Evolutionary conservation across 768 basidiomycete genomes (phyloP).

Genomic region (Agaricus sinodeliciosus): DNA sequence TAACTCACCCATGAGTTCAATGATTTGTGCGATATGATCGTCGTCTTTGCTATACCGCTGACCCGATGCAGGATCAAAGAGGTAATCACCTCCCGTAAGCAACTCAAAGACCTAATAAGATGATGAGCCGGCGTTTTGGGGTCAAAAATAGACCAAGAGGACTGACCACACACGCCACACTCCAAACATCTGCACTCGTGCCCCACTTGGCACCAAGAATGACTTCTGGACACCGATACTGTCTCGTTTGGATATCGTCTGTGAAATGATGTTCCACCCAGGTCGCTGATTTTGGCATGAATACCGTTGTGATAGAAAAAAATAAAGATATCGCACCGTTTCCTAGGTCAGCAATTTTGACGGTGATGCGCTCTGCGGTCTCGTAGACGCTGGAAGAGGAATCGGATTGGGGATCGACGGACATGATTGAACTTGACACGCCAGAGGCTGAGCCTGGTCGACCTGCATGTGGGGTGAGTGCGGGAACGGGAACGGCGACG

Average conservation of each 20-base stretch:
- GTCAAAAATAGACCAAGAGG: neutral
- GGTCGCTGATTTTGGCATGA: conserved; percentile 42
- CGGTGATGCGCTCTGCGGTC: conserved; percentile 62
- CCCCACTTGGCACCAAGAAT: conserved; percentile 97
- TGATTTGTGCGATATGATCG: conserved; percentile 96
- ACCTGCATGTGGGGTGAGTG: neutral
- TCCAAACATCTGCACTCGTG: conserved; percentile 94
- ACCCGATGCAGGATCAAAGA: conserved; percentile 95
- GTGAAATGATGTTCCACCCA: conserved; percentile 97
- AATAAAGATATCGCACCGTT: conserved; percentile 53
- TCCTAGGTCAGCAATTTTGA: conserved; percentile 98
- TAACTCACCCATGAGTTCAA: conserved; percentile 91
- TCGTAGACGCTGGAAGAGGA: conserved; percentile 15
- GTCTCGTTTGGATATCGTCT: conserved; percentile 96
- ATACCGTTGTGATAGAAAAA: neutral
- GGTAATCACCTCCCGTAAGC: conserved; percentile 93
- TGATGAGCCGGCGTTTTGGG: neutral
- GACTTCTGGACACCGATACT: conserved; percentile 96
- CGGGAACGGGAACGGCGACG: conserved; percentile 18
- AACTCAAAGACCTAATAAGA: conserved; percentile 79
- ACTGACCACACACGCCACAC: conserved; percentile 87
- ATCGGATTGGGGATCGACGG: conserved; percentile 27
- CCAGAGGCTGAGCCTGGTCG: conserved; percentile 13
- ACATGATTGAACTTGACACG: conserved; percentile 25
- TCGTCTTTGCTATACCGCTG: conserved; percentile 95